Conservation (phyloP, 345 rosid species). For the Camelina laxa region DNA sequence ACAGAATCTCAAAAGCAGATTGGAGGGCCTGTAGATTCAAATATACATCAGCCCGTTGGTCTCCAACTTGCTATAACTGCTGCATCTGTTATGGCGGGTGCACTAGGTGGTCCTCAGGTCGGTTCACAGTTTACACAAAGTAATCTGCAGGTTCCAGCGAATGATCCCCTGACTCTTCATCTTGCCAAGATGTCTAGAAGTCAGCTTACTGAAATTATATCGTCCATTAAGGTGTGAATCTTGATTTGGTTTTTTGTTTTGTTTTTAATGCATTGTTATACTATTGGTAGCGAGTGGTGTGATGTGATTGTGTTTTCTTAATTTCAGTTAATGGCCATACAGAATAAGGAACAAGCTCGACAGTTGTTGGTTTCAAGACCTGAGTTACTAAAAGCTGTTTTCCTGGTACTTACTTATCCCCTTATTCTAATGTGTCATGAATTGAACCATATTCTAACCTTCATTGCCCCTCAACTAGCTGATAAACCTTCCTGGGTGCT, state of each 20-base stretch:
- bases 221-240: constrained; percentile 73
- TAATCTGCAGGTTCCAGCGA: constrained; percentile 56
- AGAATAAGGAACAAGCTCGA: constrained; percentile 71
- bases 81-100: constrained; percentile 75
- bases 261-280: constrained; percentile 5
- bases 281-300: constrained; percentile 18
- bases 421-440: not conserved
- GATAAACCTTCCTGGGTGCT: not conserved
- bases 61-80: constrained; percentile 79
- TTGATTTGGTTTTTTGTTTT: not conserved
- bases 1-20: constrained; percentile 66
- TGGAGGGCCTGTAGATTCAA: constrained; percentile 64
- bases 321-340: constrained; percentile 71
- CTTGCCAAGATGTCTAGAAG: constrained; percentile 87
- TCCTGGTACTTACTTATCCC: constrained; percentile 62
- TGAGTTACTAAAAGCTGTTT: constrained; percentile 81
- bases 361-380: constrained; percentile 79
- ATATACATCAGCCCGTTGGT: constrained; percentile 81
- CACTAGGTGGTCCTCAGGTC: constrained; percentile 75
- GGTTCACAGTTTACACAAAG: constrained; percentile 58
- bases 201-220: constrained; percentile 78
- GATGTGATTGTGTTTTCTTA: constrained; percentile 27
- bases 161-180: constrained; percentile 90
- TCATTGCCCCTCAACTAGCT: not conserved
- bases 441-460: not conserved